Evolutionary conservation across 768 basidiomycete genomes (phyloP), one percentile per base, ranked within the genome.

Genomic region (Leccinum longicurvipes): DNA sequence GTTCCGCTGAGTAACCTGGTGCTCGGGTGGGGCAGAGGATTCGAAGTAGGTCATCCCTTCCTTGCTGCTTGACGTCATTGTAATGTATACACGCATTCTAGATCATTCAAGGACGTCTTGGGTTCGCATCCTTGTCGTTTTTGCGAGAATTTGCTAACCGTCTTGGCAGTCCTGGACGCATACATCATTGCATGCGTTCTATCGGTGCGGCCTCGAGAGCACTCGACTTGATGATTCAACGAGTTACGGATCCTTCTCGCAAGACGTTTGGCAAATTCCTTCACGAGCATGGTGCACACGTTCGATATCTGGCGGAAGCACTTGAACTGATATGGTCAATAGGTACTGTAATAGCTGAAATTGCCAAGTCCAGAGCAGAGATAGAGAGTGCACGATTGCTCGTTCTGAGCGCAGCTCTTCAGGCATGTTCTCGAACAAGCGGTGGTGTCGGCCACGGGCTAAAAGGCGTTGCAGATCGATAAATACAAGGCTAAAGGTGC

Each of bases 171-270:
- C 94, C 94, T 50, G 94, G 94, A n/a, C 87, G 94, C 53, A 90
- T 96, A 63, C 94, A 96, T 66, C 92, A 95, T 68, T 97, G 96
- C 78, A 99, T 99, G 97, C 86, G 97, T 36, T 90, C 92, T 8
- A 91, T 99, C 55, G 97, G 97, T 21, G 82, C 82, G 21, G 97
- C 97, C 1, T 84, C 87, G 57, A 79, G 82, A 23, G 89, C 96
- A 3, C 75, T 98, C 54, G 92, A 97, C 65, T 73, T 90, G 49
- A 86, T 98, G 84, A 79, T 99, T 45, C 82, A 86, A 63, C 84
- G 97, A 9, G 93, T 95, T 23, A 96, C 95, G n/a, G 93, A 98
- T 68, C 89, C 94, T 4, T 72, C 74, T 15, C 83, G 92, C 63
- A 93, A 91, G 75, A 98, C 96, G 0, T 99, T 99, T 66, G 96